Conservation (phyloP, 2,329 filamentous ascomycete species). For the Akanthomyces lecanii region DNA sequence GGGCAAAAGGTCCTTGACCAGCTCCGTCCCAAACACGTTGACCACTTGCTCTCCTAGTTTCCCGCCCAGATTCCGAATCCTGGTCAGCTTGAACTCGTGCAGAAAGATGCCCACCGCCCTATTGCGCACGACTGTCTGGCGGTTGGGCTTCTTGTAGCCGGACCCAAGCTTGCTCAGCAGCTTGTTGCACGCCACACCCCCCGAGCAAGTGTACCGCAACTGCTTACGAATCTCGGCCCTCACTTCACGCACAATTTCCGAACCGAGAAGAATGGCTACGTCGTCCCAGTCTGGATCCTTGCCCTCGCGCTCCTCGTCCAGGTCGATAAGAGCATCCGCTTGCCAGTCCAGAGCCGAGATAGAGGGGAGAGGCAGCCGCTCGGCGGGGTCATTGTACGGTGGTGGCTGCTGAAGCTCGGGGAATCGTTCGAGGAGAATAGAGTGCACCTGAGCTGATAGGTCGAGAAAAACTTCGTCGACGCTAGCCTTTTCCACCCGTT, state of each 20-base stretch:
- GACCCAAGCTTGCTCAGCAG: conserved; percentile 93
- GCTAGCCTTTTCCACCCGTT: conserved; percentile 85
- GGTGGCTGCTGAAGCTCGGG: conserved; percentile 63
- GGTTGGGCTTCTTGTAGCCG: conserved; percentile 86
- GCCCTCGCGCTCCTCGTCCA: conserved; percentile 71
- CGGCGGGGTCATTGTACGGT: conserved; percentile 69
- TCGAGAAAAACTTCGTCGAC: conserved; percentile 97
- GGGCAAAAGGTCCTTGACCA: conserved; percentile 68
- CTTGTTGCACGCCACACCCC: conserved; percentile 85
- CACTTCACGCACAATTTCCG: conserved; percentile 79
- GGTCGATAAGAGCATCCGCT: conserved; percentile 74
- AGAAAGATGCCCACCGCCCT: conserved; percentile 77
- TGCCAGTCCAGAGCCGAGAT: conserved; percentile 74
- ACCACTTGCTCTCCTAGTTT: conserved; percentile 87
- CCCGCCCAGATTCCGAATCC: conserved; percentile 90
- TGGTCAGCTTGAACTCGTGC: conserved; percentile 83
- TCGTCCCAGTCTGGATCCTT: conserved; percentile 96
- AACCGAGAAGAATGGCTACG: conserved; percentile 77
- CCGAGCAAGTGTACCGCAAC: conserved; percentile 87
- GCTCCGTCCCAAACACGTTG: conserved; percentile 75
- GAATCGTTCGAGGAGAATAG: conserved; percentile 69
- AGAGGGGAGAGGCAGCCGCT: conserved; percentile 66
- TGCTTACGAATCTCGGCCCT: conserved; percentile 63
- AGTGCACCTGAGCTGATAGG: conserved; percentile 78
- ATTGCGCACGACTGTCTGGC: conserved; percentile 89